phyloP scores from a whole-genome alignment of 495 filamentous ascomycete species.

The Lasiosphaeria ovina region DNA sequence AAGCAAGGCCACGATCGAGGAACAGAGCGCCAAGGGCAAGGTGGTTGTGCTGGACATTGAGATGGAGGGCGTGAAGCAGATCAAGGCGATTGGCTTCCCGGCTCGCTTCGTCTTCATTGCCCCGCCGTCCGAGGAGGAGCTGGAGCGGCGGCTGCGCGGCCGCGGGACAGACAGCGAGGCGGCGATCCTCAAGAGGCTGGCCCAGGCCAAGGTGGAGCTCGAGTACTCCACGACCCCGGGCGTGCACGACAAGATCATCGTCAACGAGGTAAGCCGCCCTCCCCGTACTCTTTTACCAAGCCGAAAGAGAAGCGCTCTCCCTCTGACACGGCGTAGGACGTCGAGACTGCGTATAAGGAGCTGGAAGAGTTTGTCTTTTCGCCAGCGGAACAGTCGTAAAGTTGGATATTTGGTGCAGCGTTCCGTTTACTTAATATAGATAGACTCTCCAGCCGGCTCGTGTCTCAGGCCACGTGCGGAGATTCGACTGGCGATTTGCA shows the following conservation, averaged over 20 bases:
- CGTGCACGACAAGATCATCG: constrained; percentile 79
- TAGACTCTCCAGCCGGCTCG: too few relatives aligned
- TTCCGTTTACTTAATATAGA: too few relatives aligned
- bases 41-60: constrained; percentile 83
- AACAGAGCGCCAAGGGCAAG: constrained; percentile 65
- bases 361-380: constrained; percentile 63
- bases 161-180: constrained; percentile 83
- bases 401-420: too few relatives aligned
- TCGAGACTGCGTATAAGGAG: constrained; percentile 80
- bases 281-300: neutral
- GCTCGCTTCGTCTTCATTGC: constrained; percentile 84
- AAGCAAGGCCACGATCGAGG: constrained; percentile 68
- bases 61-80: constrained; percentile 98
- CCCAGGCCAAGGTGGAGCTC: constrained; percentile 79
- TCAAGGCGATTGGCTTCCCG: constrained; percentile 70
- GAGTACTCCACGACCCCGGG: constrained; percentile 71
- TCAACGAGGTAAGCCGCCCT: constrained; percentile 66
- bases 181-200: constrained; percentile 67
- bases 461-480: too few relatives aligned
- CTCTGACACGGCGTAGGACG: constrained; percentile 40
- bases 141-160: constrained; percentile 76
- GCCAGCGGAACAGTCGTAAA: constrained; percentile 10
- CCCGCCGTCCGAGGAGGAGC: constrained; percentile 70
- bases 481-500: too few relatives aligned
- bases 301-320: neutral